These are phyloP conservation scores for Chaetothyriales sp. DNA, from an alignment of 2,329 filamentous ascomycete species.

Conservation along the genomic window DNA sequence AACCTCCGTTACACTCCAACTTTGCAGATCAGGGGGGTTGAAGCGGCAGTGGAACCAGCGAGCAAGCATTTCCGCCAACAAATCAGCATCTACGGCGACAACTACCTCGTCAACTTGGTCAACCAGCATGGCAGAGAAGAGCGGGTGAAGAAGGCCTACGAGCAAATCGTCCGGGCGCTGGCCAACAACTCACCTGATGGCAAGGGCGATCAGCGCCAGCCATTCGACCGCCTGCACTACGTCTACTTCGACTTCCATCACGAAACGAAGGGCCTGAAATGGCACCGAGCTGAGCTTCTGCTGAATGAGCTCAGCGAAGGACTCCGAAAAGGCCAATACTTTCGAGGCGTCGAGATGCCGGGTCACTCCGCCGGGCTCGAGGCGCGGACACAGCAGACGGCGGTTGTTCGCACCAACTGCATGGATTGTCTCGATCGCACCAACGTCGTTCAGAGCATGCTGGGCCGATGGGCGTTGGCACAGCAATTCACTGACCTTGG, in stretches of 20 bases:
- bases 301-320: constrained; percentile 67
- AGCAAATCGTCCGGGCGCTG: constrained; percentile 68
- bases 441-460: constrained; percentile 95
- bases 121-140: constrained; percentile 90
- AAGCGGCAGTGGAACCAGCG: constrained; percentile 63
- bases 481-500: constrained; percentile 78
- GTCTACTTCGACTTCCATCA: constrained; percentile 98
- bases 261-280: constrained; percentile 87
- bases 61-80: constrained; percentile 85
- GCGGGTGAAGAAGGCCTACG: constrained; percentile 81
- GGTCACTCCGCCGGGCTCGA: constrained; percentile 61
- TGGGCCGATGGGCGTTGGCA: constrained; percentile 76
- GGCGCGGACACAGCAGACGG: constrained; percentile 64
- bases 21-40: constrained; percentile 71
- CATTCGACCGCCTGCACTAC: constrained; percentile 80
- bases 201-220: constrained; percentile 58
- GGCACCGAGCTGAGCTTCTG: constrained; percentile 78
- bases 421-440: constrained; percentile 98
- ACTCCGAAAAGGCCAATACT: constrained; percentile 70
- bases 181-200: no score
- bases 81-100: constrained; percentile 84
- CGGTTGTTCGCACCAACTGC: constrained; percentile 91
- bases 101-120: constrained; percentile 92
- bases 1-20: constrained; percentile 81
- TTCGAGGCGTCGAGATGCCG: constrained; percentile 77